A percentile compares a stretch with the other conserved stretches of the same genome.
Conservation (phyloP, 2,329 filamentous ascomycete genomes). For the Arachnopeziza araneosa region DNA sequence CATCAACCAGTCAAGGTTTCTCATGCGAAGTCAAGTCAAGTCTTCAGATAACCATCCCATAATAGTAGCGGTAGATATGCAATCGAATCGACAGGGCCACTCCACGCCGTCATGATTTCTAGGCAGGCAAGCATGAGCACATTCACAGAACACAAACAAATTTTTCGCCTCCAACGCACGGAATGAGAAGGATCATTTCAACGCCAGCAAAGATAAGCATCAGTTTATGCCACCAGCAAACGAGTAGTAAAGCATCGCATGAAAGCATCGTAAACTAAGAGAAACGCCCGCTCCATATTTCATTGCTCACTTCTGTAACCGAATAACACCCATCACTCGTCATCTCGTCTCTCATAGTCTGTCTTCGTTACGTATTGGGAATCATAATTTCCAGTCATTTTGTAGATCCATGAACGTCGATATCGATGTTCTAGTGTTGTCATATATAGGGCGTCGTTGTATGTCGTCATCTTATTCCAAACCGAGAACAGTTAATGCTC, state of each 20-base stretch:
- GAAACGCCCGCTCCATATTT: neutral
- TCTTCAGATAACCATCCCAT: no score
- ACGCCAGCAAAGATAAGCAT: neutral
- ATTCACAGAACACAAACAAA: no score
- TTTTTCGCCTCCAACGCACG: no score
- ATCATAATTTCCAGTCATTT: neutral
- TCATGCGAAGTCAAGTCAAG: no score
- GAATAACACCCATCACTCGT: neutral
- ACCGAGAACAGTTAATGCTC: neutral
- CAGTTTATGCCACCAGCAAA: neutral
- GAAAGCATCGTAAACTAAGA: neutral
- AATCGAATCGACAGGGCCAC: no score
- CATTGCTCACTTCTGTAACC: neutral
- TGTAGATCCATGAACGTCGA: neutral
- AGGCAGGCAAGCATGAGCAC: no score
- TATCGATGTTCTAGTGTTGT: neutral
- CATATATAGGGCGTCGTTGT: neutral
- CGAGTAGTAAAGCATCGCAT: neutral
- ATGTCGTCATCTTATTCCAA: neutral
- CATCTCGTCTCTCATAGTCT: neutral
- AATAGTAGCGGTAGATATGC: no score
- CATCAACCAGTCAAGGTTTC: no score
- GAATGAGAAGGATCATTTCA: no score
- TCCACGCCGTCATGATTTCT: no score
- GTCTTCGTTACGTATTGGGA: neutral